Base-by-base conservation (phyloP, 257 asterid species). In the Primulina eburnea region DNA sequence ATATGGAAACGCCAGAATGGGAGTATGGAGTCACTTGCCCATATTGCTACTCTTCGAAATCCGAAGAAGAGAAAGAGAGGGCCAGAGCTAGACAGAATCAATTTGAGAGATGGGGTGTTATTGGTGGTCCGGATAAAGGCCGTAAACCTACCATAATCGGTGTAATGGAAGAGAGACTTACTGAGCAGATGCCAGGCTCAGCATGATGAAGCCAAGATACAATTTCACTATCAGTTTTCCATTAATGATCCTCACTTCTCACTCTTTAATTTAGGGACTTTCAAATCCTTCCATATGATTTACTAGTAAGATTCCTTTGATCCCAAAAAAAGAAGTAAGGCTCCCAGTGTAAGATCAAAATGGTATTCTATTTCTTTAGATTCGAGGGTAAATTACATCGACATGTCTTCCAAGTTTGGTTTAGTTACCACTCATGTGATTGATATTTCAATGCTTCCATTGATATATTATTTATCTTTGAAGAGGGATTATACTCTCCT, bases 91-190 rank as follows among this genome's bases (percentile, higher is more conserved):
- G 99, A 40, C 97, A 89, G 65, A 80, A 53, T 61, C 99, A 94
- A 81, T 94, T 88, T 24, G 84, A 89, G 86, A 85, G 75, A 73
- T 94, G 95, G 86, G 99, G 99, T 12, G 81, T 94, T 38, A 89
- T 94, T 24, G 99, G 99, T 8, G 99, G 99, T 28, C 99, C 95
- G 2, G 95, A 94, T 58, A 94, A 86, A 84, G 97, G 97, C 28
- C 90, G 97, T 4, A 88, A 81, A 67, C 90, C 94, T 2, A 52
- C 16, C 5, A 79, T 65, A 75, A 53, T 75, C 12, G 68, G n/a
- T 21, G 80, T 55, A 40, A 62, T 11, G 6, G 76, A 60, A 62
- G 74, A 40, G 24, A 59, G 50, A 30, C 73, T 71, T 69, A 47
- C 74, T 62, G 24, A 70, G 70, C 79, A 83, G 78, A 75, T 77